These are phyloP conservation scores for Eimeria zaria DNA, from an alignment of 169 alveolate genomes.

Conservation along the genomic window DNA sequence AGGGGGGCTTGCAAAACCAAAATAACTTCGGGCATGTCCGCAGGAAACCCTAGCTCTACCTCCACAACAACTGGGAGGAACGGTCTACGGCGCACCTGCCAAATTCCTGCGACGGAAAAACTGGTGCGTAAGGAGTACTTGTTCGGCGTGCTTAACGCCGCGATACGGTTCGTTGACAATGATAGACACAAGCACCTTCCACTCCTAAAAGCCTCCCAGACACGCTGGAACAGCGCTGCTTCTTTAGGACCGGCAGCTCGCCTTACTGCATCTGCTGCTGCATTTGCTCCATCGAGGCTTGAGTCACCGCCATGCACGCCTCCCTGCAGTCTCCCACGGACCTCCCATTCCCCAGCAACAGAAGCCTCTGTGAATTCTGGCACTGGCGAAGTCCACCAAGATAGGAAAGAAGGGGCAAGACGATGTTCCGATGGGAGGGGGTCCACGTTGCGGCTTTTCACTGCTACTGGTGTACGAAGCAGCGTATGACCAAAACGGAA, in stretches of 20 bases:
- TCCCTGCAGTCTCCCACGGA: conserved; percentile 23
- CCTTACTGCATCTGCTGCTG: conserved; percentile 35
- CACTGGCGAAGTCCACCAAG: conserved; percentile 41
- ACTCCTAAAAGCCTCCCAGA: conserved; percentile 20
- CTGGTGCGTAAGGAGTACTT: neutral
- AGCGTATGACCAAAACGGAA: neutral
- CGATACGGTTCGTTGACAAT: conserved; percentile 34
- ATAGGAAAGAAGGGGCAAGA: conserved; percentile 2
- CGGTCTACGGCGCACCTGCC: conserved; percentile 72
- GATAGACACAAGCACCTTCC: conserved; percentile 29
- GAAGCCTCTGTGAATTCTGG: conserved; percentile 53
- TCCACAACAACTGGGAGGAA: conserved; percentile 6
- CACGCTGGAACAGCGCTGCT: conserved; percentile 2
- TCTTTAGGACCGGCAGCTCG: conserved; percentile 54
- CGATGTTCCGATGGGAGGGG: neutral
- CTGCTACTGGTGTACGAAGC: neutral
- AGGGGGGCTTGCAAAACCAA: conserved; percentile 45
- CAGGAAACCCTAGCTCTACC: conserved; percentile 29
- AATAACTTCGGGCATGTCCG: conserved; percentile 52
- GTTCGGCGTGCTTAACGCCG: neutral
- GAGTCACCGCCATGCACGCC: neutral
- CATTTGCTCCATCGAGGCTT: neutral
- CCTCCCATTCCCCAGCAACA: conserved; percentile 39
- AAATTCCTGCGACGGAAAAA: conserved; percentile 25
- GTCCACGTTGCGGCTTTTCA: neutral